Evolutionary conservation across 176 grass and related monocot genomes (phyloP).

Genomic region (Cenchrus americanus): DNA sequence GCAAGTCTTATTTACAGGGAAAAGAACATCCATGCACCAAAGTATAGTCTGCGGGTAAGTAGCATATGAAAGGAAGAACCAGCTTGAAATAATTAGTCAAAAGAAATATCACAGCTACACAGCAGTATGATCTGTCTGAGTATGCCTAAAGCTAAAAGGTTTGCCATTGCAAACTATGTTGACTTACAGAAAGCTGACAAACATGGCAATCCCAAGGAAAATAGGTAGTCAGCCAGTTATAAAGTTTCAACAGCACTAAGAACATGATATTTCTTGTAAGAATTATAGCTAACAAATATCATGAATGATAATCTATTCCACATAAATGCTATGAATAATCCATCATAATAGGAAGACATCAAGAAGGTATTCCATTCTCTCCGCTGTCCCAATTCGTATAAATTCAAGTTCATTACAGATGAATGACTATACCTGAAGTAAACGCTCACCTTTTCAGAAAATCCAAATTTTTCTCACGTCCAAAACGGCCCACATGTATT

Average conservation of each 20-base stretch:
- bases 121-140: background rate
- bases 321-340: conserved; percentile 1
- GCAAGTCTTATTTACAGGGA: conserved; percentile 25
- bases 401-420: background rate
- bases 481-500: conserved; percentile 96
- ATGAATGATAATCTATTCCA: conserved; percentile 25
- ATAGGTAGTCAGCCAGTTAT: background rate
- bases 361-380: conserved; percentile 9
- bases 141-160: conserved; percentile 11
- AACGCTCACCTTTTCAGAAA: conserved; percentile 83
- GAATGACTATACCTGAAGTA: background rate
- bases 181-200: conserved; percentile 25
- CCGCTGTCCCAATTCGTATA: background rate
- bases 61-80: background rate
- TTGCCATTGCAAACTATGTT: background rate
- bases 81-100: conserved; percentile 2
- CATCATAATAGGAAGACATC: background rate
- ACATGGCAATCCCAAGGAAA: background rate
- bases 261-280: conserved; percentile 16
- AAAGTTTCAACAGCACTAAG: conserved; percentile 29
- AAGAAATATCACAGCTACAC: background rate
- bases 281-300: conserved; percentile 30
- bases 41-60: conserved; percentile 4
- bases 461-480: conserved; percentile 95
- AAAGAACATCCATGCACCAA: conserved; percentile 26